Percentiles rank a stretch among this genome's conserved stretches.
These are phyloP conservation scores for Ustilago nuda DNA, from an alignment of 1,284 basidiomycete species.

Conservation along the genomic window DNA sequence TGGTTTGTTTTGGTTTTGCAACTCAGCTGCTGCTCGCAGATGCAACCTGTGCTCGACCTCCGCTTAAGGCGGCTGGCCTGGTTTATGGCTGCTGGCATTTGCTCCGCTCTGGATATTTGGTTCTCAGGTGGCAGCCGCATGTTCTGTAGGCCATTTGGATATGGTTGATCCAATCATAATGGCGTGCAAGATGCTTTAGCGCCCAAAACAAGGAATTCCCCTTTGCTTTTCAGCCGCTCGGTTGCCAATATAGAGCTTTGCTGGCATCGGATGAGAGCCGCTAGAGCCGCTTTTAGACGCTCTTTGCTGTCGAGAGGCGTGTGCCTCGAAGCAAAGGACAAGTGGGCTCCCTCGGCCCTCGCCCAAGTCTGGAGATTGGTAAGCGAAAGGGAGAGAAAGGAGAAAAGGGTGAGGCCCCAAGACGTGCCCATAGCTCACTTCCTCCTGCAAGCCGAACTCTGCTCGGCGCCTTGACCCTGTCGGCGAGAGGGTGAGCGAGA, in stretches of 20 bases:
- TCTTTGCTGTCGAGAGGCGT: no score
- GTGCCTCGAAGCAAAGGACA: not conserved
- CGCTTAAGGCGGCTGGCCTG: not conserved
- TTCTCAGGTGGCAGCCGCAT: slow-evolving; percentile 1
- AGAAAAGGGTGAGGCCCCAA: not conserved
- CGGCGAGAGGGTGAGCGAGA: slow-evolving; percentile 6
- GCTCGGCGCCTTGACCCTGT: not conserved
- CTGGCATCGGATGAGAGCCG: not conserved
- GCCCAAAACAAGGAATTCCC: slow-evolving; percentile 20
- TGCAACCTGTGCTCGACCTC: not conserved
- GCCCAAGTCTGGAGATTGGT: not conserved
- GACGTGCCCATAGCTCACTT: not conserved
- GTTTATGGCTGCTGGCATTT: not conserved
- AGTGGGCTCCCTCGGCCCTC: not conserved
- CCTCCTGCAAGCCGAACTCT: not conserved
- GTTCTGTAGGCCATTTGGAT: not conserved
- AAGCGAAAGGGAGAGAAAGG: not conserved
- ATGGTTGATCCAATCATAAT: not conserved
- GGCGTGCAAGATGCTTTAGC: not conserved
- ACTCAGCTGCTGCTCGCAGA: not conserved
- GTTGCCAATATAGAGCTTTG: not conserved
- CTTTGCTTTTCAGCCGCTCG: slow-evolving; percentile 21
- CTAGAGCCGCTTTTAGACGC: not conserved
- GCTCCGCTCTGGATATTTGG: not conserved
- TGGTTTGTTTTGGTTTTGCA: not conserved